Evolutionary conservation across 2,329 filamentous ascomycete genomes (phyloP), one percentile per base, ranked within the genome.

Genomic region (Fusarium sp.): DNA sequence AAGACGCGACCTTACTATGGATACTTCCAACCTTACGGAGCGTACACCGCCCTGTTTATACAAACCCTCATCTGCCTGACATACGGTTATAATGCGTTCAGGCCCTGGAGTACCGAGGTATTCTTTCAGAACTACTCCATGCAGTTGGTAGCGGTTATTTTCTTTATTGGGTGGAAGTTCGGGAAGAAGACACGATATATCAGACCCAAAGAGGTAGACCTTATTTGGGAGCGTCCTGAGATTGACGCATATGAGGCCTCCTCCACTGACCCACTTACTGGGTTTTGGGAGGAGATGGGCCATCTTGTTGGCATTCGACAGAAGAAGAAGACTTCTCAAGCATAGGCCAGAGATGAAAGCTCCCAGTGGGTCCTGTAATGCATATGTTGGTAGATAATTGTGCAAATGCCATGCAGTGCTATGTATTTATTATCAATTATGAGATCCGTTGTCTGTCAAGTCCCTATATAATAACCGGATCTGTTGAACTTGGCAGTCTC

Each of bases 141-240:
- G 83, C 78, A 84, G 50, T 76, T 87, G n/a, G 73, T 89, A n/a
- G 82, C 83, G 0, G 79, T 83, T 6, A 72, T 88, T 28, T 77
- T 87, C 32, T 90, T 83, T 70, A 49, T 82, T 17, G 80, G 81
- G 65, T 92, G 88, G 87, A 92, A 92, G 78, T 6, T 91, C 4
- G 15, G 87, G 71, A 87, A 88, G 78, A 81, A 78, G 55, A 91
- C 89, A 4, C 82, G 81, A 57, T 78, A 85, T 32, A 79, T 89
- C 17, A 78, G 78, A 5, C 79, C 88, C 0, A 73, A 80, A 6
- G 84, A 90, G 71, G 82, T 83, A 6, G 87, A 90, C 70, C 79
- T 90, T 10, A 78, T 87, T 41, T 86, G 87, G 87, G 83, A 90
- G 71, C 79, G 83, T 37, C 86, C 86, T 22, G 74, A 80, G 22